A percentile compares a stretch with the other conserved stretches of the same genome.
These are phyloP conservation scores for Zygnema cylindricum DNA, from an alignment of 139 green algal genomes.

Conservation along the genomic window DNA sequence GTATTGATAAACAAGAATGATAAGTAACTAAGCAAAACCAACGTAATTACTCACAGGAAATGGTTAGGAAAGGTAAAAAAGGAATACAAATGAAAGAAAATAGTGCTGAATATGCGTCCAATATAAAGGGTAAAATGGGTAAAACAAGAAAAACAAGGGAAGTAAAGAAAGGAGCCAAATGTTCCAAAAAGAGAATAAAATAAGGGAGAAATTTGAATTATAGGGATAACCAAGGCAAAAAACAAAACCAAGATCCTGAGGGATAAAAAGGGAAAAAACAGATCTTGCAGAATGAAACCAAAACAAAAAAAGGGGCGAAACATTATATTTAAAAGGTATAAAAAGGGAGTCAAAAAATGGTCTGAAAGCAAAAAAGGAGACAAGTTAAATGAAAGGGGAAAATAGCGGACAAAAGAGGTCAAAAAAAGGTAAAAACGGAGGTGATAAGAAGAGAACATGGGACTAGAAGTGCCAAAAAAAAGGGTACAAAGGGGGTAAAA, in stretches of 20 bases:
- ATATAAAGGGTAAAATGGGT: too few species aligned
- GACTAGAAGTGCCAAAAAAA: constrained; percentile 6
- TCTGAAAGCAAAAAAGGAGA: neutral
- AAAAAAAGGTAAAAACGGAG: neutral
- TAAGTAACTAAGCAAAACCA: neutral
- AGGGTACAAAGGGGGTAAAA: constrained; percentile 39
- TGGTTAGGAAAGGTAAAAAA: neutral
- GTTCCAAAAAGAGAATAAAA: too few species aligned
- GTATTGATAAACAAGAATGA: too few species aligned
- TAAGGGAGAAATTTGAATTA: too few species aligned
- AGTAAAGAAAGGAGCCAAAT: too few species aligned
- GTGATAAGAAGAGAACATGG: neutral
- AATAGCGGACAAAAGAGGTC: too few species aligned
- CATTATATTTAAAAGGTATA: too few species aligned
- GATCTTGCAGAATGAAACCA: neutral
- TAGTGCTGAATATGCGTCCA: neutral
- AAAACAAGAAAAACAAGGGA: too few species aligned
- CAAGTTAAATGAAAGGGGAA: neutral
- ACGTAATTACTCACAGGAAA: neutral
- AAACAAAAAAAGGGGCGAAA: neutral
- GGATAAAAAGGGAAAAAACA: neutral
- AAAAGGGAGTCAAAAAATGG: constrained; percentile 5
- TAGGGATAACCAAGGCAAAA: too few species aligned
- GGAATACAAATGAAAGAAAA: neutral
- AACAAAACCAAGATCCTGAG: too few species aligned